Evolutionary conservation across 345 rosid genomes (phyloP).

Genomic region (Euphorbia pulcherrima): DNA sequence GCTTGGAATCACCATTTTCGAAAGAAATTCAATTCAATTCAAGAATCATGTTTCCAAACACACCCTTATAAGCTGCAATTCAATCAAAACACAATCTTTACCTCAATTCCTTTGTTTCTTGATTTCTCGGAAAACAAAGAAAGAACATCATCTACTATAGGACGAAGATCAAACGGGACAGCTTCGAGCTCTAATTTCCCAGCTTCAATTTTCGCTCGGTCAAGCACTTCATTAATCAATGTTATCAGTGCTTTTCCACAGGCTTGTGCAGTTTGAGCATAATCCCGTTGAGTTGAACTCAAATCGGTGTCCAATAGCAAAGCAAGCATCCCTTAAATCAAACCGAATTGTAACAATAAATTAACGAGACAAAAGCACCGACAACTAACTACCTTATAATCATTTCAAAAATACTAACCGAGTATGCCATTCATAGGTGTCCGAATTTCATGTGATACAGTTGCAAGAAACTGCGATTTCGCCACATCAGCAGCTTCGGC

Average conservation of each 20-base stretch:
- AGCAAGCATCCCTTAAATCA: constrained; percentile 80
- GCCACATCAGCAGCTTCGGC: constrained; percentile 99
- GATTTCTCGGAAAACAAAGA: constrained; percentile 95
- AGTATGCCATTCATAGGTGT: constrained; percentile 99
- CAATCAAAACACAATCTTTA: constrained; percentile 22
- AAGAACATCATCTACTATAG: constrained; percentile 92
- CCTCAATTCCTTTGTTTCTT: constrained; percentile 86
- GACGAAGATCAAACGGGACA: constrained; percentile 71
- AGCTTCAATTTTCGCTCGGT: constrained; percentile 96
- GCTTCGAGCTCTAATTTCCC: constrained; percentile 84
- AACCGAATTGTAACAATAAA: not conserved
- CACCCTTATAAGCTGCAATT: not conserved
- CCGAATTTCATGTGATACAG: constrained; percentile 96
- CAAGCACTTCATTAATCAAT: constrained; percentile 93
- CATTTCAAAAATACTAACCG: constrained; percentile 40
- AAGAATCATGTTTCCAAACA: too few species aligned
- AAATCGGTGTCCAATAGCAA: constrained; percentile 86
- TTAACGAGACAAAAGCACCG: not conserved
- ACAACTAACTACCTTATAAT: not conserved
- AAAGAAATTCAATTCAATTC: too few species aligned
- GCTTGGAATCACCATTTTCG: too few species aligned
- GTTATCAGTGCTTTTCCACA: constrained; percentile 95
- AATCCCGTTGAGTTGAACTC: constrained; percentile 85
- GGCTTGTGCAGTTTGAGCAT: constrained; percentile 89
- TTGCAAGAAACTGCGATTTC: constrained; percentile 97